Percentiles rank a stretch among this genome's conserved stretches.
Evolutionary conservation across 2,329 filamentous ascomycete genomes (phyloP).

Genomic region (Fusarium annulatum): DNA sequence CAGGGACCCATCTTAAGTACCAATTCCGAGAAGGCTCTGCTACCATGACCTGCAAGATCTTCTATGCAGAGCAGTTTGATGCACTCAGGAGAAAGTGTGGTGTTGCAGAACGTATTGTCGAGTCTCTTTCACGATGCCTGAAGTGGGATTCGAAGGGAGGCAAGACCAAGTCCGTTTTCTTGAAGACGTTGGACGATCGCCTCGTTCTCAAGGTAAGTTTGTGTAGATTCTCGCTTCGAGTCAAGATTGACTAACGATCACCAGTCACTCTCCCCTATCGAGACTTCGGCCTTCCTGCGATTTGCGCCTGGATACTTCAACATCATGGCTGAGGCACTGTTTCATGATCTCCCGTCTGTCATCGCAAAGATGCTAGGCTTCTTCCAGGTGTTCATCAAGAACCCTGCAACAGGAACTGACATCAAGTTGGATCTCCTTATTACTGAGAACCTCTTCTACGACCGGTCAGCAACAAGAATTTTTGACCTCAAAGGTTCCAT

Average conservation of each 20-base stretch:
- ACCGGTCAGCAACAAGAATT: constrained; percentile 86
- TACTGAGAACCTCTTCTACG: constrained; percentile 99
- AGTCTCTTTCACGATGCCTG: constrained; percentile 92
- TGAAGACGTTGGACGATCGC: constrained; percentile 95
- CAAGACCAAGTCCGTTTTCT: constrained; percentile 96
- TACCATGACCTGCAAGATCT: constrained; percentile 97
- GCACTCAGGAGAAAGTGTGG: constrained; percentile 93
- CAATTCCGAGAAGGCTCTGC: constrained; percentile 95
- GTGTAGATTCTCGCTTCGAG: neutral
- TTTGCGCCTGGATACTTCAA: constrained; percentile 98
- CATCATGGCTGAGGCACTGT: constrained; percentile 96
- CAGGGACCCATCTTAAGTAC: constrained; percentile 94
- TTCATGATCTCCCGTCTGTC: constrained; percentile 93
- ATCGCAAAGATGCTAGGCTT: constrained; percentile 99
- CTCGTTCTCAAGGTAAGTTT: constrained; percentile 80
- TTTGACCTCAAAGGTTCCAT: constrained; percentile 98
- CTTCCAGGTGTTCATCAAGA: constrained; percentile 97
- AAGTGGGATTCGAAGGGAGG: constrained; percentile 99
- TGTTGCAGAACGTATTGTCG: constrained; percentile 91
- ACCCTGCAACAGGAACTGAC: constrained; percentile 88
- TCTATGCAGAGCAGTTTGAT: constrained; percentile 98
- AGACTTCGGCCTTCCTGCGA: constrained; percentile 92
- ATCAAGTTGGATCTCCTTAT: constrained; percentile 94
- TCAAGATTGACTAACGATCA: constrained; percentile 18
- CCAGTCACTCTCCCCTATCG: constrained; percentile 86